These are phyloP conservation scores for Sporobolomyces phaffii DNA, from an alignment of 768 basidiomycete genomes.

Conservation along the genomic window DNA sequence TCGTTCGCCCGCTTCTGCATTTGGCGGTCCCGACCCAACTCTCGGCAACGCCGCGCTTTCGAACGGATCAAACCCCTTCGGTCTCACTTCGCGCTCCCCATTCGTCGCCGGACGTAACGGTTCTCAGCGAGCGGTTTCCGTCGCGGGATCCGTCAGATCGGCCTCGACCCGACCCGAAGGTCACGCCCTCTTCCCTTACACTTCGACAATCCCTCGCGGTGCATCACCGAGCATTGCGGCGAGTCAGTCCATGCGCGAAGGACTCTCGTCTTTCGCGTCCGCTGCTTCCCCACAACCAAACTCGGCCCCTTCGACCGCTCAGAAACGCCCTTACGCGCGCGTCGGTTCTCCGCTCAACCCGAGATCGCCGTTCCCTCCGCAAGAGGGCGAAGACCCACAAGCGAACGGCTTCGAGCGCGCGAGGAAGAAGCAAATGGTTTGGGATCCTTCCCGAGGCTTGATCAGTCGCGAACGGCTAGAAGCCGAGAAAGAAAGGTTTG, in stretches of 20 bases:
- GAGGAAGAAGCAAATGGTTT: constrained; percentile 37
- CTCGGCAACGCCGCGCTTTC: constrained; percentile 18
- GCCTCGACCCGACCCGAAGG: constrained; percentile 1
- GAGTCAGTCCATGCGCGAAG: constrained; percentile 20
- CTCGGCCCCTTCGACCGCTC: constrained; percentile 12
- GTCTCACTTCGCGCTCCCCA: constrained; percentile 27
- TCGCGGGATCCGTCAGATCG: constrained; percentile 1
- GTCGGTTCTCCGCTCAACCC: constrained; percentile 13
- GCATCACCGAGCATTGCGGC: constrained; percentile 12
- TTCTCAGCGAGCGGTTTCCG: neutral
- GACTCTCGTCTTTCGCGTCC: constrained; percentile 4
- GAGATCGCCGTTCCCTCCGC: neutral
- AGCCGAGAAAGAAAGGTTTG: constrained; percentile 18
- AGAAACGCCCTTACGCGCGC: constrained; percentile 12
- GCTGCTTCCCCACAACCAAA: neutral
- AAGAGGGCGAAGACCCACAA: neutral
- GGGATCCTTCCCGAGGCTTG: constrained; percentile 32
- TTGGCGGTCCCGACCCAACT: neutral
- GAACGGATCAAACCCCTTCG: constrained; percentile 21
- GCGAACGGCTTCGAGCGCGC: constrained; percentile 18
- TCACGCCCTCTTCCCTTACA: constrained; percentile 36
- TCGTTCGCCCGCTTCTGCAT: neutral
- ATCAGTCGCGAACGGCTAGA: constrained; percentile 32
- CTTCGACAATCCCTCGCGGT: constrained; percentile 23
- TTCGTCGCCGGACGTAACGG: neutral